These are phyloP conservation scores for Warburgia ugandensis DNA, from an alignment of 164 flowering plant species.

Conservation along the genomic window DNA sequence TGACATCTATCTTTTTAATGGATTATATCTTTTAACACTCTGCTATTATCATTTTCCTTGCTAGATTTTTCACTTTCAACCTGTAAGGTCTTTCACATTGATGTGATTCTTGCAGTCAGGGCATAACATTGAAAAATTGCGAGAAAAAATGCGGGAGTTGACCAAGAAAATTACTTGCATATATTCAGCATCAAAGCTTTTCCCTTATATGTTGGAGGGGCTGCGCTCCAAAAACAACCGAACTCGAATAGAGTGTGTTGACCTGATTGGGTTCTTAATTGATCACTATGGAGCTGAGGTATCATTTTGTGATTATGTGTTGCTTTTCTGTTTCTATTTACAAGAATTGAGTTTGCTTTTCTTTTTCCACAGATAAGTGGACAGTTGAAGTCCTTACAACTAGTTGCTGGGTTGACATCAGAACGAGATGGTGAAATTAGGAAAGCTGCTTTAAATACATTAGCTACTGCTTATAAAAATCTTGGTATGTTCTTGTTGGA, in stretches of 20 bases:
- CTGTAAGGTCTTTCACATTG: too few species aligned
- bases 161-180: constrained; percentile 56
- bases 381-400: constrained; percentile 78
- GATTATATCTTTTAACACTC: too few species aligned
- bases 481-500: constrained; percentile 85
- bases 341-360: too few species aligned
- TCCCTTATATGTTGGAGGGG: constrained; percentile 89
- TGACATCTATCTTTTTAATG: too few species aligned
- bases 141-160: constrained; percentile 90
- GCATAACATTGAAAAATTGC: constrained; percentile 89
- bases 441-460: constrained; percentile 87
- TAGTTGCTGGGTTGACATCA: constrained; percentile 93
- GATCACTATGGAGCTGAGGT: constrained; percentile 50
- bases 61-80: too few species aligned
- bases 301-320: too few species aligned
- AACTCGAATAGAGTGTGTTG: constrained; percentile 86
- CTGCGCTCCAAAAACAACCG: constrained; percentile 92
- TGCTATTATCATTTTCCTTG: too few species aligned
- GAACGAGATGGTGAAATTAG: constrained; percentile 96
- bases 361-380: constrained; percentile 60
- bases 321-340: too few species aligned
- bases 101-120: constrained; percentile 60
- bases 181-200: constrained; percentile 70
- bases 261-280: constrained; percentile 72
- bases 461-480: constrained; percentile 88